A percentile compares a stretch with the other conserved stretches of the same genome.
These are phyloP conservation scores for Chrysoporthe cubensis DNA, from an alignment of 2,329 filamentous ascomycete species.

Conservation along the genomic window DNA sequence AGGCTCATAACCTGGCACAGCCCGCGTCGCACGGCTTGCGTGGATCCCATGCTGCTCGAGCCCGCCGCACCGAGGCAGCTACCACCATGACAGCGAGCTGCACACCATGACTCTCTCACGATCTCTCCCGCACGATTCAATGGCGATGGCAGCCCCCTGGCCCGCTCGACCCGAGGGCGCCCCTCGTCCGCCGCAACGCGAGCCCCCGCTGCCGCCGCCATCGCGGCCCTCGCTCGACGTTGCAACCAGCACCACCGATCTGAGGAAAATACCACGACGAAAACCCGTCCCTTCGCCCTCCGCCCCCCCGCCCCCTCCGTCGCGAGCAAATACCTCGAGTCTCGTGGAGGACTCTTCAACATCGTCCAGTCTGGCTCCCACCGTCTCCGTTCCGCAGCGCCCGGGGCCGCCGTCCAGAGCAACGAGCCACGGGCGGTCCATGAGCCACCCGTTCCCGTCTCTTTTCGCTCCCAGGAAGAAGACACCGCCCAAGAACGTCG, in stretches of 20 bases:
- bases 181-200: slow-evolving; percentile 24
- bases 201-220: slow-evolving; percentile 24
- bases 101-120: slow-evolving; percentile 26
- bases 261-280: slow-evolving; percentile 21
- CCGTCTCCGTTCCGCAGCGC: slow-evolving; percentile 35
- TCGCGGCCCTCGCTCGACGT: slow-evolving; percentile 19
- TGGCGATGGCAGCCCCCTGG: slow-evolving; percentile 26
- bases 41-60: slow-evolving; percentile 14
- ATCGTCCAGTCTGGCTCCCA: slow-evolving; percentile 49
- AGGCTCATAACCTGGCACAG: not conserved
- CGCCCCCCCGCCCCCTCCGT: slow-evolving; percentile 5
- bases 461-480: slow-evolving; percentile 67
- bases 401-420: slow-evolving; percentile 29
- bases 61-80: slow-evolving; percentile 13
- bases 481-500: slow-evolving; percentile 46
- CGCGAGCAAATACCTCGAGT: slow-evolving; percentile 11
- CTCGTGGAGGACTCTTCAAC: slow-evolving; percentile 16
- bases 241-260: not conserved
- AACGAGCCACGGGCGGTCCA: slow-evolving; percentile 63
- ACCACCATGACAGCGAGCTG: slow-evolving; percentile 24
- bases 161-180: slow-evolving; percentile 18
- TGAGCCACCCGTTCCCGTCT: slow-evolving; percentile 80
- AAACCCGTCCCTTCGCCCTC: slow-evolving; percentile 16
- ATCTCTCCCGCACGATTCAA: slow-evolving; percentile 20
- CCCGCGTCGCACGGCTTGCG: not conserved